These are phyloP conservation scores for Beauveria australis DNA, from an alignment of 2,329 filamentous ascomycete genomes.

Conservation along the genomic window DNA sequence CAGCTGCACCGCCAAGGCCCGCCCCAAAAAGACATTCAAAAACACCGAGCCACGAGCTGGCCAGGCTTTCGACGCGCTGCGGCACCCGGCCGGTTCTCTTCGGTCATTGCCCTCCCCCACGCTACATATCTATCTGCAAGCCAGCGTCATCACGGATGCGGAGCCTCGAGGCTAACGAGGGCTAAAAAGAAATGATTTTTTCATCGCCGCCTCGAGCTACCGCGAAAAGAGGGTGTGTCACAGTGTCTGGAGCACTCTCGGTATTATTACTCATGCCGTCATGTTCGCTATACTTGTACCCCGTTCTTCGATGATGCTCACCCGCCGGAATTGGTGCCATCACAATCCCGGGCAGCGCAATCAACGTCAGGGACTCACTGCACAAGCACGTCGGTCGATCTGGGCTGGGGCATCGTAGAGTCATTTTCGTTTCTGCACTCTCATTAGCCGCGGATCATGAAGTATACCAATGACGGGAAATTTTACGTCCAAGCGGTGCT, in stretches of 20 bases:
- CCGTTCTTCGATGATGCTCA: neutral
- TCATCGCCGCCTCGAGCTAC: neutral
- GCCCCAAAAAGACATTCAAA: neutral
- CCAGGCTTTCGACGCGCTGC: neutral
- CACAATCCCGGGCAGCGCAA: neutral
- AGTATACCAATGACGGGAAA: neutral
- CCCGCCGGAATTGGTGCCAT: neutral
- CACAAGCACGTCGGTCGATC: neutral
- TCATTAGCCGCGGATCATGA: neutral
- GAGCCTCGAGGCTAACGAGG: neutral
- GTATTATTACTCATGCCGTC: neutral
- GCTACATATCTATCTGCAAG: neutral
- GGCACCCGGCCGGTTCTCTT: neutral
- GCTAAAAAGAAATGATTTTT: neutral
- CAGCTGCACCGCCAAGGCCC: neutral
- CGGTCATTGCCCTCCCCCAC: neutral
- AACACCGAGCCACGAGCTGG: neutral
- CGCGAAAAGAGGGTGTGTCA: neutral
- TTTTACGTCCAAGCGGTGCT: neutral
- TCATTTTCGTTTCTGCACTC: neutral
- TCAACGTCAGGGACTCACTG: neutral
- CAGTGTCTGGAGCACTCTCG: neutral
- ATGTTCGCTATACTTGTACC: neutral
- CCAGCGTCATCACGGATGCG: conserved; percentile 6
- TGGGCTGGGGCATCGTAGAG: neutral